phyloP scores from a whole-genome alignment of 1,284 basidiomycete species.

The Athelia psychrophila region DNA sequence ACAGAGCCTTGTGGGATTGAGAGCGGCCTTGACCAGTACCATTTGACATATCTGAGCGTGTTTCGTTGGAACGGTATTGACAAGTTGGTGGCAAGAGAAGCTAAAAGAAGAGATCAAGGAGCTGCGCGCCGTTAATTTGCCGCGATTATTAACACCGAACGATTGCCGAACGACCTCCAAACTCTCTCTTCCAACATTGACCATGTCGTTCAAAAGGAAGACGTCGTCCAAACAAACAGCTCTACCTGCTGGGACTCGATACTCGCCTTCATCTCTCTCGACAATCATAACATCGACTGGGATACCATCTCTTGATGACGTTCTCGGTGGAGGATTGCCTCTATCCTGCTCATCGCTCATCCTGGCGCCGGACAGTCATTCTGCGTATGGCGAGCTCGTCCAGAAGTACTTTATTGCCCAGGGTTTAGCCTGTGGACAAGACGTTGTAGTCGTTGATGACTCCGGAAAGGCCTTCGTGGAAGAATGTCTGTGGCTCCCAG shows the following conservation, averaged over 20 bases:
- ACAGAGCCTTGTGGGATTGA: too few relatives aligned
- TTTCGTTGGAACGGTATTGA: too few relatives aligned
- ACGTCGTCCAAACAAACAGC: slow-evolving; percentile 37
- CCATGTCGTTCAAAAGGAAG: slow-evolving; percentile 85
- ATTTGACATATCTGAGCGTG: too few relatives aligned
- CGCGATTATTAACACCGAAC: too few relatives aligned
- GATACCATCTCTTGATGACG: slow-evolving; percentile 92
- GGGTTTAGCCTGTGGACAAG: slow-evolving; percentile 74
- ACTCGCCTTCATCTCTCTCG: slow-evolving; percentile 59
- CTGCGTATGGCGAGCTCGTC: slow-evolving; percentile 84
- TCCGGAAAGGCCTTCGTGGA: slow-evolving; percentile 53
- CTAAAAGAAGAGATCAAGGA: too few relatives aligned
- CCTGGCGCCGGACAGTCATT: slow-evolving; percentile 79
- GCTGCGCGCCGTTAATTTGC: too few relatives aligned
- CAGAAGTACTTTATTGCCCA: slow-evolving; percentile 89
- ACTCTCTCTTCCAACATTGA: not conserved
- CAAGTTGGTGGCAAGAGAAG: too few relatives aligned
- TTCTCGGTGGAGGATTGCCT: slow-evolving; percentile 92
- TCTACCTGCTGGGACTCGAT: slow-evolving; percentile 56
- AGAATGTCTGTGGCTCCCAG: slow-evolving; percentile 79
- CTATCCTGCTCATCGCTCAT: slow-evolving; percentile 74
- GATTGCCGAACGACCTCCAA: too few relatives aligned
- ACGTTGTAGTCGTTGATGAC: slow-evolving; percentile 64
- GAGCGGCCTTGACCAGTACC: too few relatives aligned
- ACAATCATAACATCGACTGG: slow-evolving; percentile 81